Conservation (phyloP, 306 rosid genomes). For the Fragaria ananassa region DNA sequence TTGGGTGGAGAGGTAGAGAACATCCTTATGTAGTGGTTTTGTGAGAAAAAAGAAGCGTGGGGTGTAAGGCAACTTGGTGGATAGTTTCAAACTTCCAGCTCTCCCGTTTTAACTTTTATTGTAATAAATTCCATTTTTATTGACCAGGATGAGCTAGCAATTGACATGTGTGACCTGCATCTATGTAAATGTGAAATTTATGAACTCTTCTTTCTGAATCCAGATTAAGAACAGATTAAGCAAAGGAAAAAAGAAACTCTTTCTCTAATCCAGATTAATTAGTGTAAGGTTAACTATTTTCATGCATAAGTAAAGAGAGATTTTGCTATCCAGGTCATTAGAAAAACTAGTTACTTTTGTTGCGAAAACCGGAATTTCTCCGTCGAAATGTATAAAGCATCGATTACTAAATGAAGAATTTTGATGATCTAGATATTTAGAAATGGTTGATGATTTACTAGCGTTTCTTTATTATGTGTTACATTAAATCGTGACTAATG, state of each 20-base stretch:
- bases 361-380: neutral
- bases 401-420: neutral
- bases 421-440: neutral
- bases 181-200: constrained; percentile 30
- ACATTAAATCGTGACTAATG: neutral
- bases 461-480: neutral
- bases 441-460: neutral
- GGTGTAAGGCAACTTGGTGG: constrained; percentile 36
- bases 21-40: constrained; percentile 43
- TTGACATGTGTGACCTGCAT: constrained; percentile 40
- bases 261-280: neutral
- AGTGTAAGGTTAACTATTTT: neutral
- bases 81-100: constrained; percentile 39
- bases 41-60: constrained; percentile 51
- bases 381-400: neutral
- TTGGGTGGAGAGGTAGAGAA: constrained; percentile 23
- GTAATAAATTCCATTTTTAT: constrained; percentile 11
- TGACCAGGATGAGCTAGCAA: constrained; percentile 38
- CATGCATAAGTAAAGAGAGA: constrained; percentile 4
- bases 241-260: neutral
- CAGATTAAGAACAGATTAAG: constrained; percentile 2
- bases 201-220: constrained; percentile 13
- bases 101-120: constrained; percentile 29
- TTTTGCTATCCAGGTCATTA: neutral
- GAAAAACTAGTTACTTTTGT: constrained; percentile 15